A percentile compares a stretch with the other conserved stretches of the same genome.
phyloP scores from a whole-genome alignment of 768 basidiomycete genomes.

The Termitomyces heimii region DNA sequence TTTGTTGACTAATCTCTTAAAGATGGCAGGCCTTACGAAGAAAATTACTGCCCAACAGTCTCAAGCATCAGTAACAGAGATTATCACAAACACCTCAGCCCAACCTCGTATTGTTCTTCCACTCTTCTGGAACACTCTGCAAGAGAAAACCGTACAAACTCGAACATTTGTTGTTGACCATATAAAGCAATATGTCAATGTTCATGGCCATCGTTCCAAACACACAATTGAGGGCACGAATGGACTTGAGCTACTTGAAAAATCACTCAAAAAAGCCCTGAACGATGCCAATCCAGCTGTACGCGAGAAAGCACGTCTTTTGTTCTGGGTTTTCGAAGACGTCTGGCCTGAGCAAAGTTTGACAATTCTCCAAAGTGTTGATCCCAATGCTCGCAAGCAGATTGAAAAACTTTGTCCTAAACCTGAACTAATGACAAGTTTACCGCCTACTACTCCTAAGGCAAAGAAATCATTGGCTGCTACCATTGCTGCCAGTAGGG shows the following conservation, averaged over 20 bases:
- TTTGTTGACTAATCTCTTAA: slow-evolving; percentile 69
- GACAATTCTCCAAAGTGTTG: slow-evolving; percentile 60
- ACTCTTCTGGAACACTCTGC: slow-evolving; percentile 59
- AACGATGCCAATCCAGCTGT: slow-evolving; percentile 78
- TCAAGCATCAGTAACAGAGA: slow-evolving; percentile 60
- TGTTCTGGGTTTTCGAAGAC: slow-evolving; percentile 77
- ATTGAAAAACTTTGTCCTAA: slow-evolving; percentile 82
- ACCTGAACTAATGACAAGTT: slow-evolving; percentile 33
- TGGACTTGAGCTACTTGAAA: slow-evolving; percentile 68
- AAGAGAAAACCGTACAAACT: slow-evolving; percentile 79
- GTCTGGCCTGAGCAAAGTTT: slow-evolving; percentile 73
- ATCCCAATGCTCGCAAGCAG: slow-evolving; percentile 67
- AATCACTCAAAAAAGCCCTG: slow-evolving; percentile 64
- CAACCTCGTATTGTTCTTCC: slow-evolving; percentile 66
- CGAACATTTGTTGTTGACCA: slow-evolving; percentile 65
- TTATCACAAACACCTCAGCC: slow-evolving; percentile 65
- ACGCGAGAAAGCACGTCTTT: slow-evolving; percentile 60
- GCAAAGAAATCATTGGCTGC: slow-evolving; percentile 79
- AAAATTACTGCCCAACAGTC: slow-evolving; percentile 86
- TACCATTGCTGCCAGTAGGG: slow-evolving; percentile 84
- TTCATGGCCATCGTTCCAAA: slow-evolving; percentile 63
- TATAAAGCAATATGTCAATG: slow-evolving; percentile 66
- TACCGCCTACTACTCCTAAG: slow-evolving; percentile 48
- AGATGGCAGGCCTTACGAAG: slow-evolving; percentile 89
- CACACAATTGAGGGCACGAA: slow-evolving; percentile 63